These are phyloP conservation scores for Saraca asoca DNA, from an alignment of 331 rosid genomes.

Conservation along the genomic window DNA sequence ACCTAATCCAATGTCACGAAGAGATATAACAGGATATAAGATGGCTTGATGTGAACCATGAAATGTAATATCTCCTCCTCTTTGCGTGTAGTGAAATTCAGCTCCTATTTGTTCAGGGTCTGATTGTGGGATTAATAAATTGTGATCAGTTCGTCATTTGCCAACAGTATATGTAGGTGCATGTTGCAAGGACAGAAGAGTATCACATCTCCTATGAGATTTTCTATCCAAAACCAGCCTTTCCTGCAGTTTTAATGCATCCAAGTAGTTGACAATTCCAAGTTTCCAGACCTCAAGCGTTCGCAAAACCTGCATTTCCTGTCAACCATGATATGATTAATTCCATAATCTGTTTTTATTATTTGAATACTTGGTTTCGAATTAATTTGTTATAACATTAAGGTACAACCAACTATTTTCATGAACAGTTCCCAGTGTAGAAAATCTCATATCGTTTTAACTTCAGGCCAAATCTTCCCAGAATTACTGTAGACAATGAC, in stretches of 20 bases:
- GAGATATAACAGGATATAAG: constrained; percentile 67
- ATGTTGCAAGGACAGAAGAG: constrained; percentile 67
- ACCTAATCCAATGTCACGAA: constrained; percentile 66
- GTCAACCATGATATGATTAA: constrained; percentile 29
- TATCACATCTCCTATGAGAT: constrained; percentile 53
- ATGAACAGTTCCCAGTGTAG: constrained; percentile 8
- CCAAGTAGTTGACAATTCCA: constrained; percentile 61
- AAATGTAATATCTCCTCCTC: constrained; percentile 84
- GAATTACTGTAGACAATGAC: not conserved
- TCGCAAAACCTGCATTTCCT: constrained; percentile 58
- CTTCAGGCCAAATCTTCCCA: not conserved
- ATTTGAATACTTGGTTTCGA: not conserved
- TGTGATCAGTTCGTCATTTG: constrained; percentile 68
- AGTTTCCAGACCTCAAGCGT: constrained; percentile 75
- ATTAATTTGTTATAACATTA: not conserved
- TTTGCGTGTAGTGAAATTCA: constrained; percentile 65
- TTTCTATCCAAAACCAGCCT: constrained; percentile 61
- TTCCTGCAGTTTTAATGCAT: constrained; percentile 66
- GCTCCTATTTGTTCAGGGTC: constrained; percentile 69
- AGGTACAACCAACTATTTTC: not conserved
- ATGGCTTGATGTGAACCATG: constrained; percentile 88
- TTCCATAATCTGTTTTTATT: constrained; percentile 12
- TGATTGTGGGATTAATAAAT: constrained; percentile 58
- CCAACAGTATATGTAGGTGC: constrained; percentile 82
- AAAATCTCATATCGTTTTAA: not conserved